Conservation (phyloP, 75 land plant genomes). For the Sequoiadendron giganteum region DNA sequence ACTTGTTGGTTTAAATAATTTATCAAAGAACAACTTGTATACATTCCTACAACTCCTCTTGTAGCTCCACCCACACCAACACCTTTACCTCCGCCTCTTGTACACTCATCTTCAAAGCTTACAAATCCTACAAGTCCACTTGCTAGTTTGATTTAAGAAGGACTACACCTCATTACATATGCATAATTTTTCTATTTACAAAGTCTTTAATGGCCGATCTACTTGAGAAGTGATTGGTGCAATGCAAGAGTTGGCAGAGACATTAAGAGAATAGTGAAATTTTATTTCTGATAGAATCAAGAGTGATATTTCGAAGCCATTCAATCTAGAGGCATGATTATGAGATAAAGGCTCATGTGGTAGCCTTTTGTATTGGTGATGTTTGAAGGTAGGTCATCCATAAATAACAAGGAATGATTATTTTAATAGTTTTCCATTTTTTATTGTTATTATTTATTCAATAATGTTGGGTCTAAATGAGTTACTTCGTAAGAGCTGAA, state of each 20-base stretch:
- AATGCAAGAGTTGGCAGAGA: constrained; percentile 14
- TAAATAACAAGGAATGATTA: neutral
- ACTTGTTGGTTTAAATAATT: constrained; percentile 82
- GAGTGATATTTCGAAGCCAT: neutral
- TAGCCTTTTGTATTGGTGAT: constrained; percentile 8
- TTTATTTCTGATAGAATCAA: constrained; percentile 10
- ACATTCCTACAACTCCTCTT: constrained; percentile 38
- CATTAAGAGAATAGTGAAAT: constrained; percentile 6
- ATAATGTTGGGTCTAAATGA: constrained; percentile 9
- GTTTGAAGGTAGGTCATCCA: constrained; percentile 8
- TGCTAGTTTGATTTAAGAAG: constrained; percentile 67
- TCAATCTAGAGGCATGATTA: neutral
- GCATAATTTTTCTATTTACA: neutral
- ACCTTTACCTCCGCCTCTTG: constrained; percentile 26
- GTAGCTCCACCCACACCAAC: constrained; percentile 29
- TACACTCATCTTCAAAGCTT: constrained; percentile 26
- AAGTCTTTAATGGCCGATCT: neutral
- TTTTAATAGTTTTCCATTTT: constrained; percentile 14
- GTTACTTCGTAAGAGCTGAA: constrained; percentile 11
- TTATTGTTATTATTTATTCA: constrained; percentile 13
- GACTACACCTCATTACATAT: neutral
- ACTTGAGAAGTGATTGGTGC: constrained; percentile 6
- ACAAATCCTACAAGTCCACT: constrained; percentile 88
- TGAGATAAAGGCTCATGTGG: constrained; percentile 10
- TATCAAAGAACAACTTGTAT: constrained; percentile 86